Percentiles rank a stretch among this genome's conserved stretches.
Evolutionary conservation across 2,329 filamentous ascomycete species (phyloP).

Genomic region (Calonectria multiphialidica): DNA sequence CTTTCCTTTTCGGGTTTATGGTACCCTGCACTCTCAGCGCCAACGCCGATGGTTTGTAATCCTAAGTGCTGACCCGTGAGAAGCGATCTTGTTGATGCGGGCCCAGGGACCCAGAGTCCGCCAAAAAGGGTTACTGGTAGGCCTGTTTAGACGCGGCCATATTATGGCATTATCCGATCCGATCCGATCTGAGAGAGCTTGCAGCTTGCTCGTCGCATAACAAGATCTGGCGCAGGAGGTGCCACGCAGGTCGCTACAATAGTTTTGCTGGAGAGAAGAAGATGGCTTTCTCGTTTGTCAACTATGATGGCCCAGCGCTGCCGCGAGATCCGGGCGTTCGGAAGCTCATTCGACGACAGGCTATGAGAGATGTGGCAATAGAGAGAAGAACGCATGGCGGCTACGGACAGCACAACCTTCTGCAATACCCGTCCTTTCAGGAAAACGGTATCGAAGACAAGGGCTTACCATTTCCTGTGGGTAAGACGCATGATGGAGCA

Average conservation of each 20-base stretch:
- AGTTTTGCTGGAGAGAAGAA: background rate
- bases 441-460: background rate
- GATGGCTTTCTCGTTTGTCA: constrained; percentile 26
- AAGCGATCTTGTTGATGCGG: background rate
- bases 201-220: background rate
- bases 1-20: constrained; percentile 8
- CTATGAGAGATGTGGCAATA: constrained; percentile 18
- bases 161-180: background rate
- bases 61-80: background rate
- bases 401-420: constrained; percentile 21
- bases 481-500: background rate
- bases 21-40: constrained; percentile 4
- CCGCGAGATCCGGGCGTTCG: constrained; percentile 17
- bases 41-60: background rate
- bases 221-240: background rate
- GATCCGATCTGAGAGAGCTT: background rate
- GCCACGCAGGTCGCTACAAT: background rate
- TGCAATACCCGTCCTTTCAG: constrained; percentile 13
- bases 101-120: background rate
- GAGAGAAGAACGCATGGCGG: constrained; percentile 13
- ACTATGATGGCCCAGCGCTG: constrained; percentile 19
- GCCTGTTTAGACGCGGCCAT: background rate
- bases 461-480: no score
- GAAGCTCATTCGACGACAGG: constrained; percentile 24
- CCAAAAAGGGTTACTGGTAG: constrained; percentile 7